Evolutionary conservation across 2,329 filamentous ascomycete species (phyloP).

Genomic region (Leptodontidium sp.): DNA sequence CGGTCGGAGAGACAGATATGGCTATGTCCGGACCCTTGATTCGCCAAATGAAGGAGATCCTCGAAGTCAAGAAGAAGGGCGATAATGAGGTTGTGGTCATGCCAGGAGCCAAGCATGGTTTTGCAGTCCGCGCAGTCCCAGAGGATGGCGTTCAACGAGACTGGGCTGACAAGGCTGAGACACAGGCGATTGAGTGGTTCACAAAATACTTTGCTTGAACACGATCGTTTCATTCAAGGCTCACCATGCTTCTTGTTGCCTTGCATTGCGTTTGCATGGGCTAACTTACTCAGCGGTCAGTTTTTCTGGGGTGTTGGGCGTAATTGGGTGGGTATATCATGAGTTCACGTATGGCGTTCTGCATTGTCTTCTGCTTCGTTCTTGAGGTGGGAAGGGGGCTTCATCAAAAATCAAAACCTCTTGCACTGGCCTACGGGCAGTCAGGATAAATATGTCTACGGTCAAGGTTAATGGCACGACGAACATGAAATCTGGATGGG

Average conservation of each 20-base stretch:
- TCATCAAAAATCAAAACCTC: neutral
- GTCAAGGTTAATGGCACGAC: neutral
- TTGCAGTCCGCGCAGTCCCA: slow-evolving; percentile 49
- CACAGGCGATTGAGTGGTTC: slow-evolving; percentile 52
- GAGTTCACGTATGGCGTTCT: slow-evolving; percentile 1
- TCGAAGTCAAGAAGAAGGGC: slow-evolving; percentile 44
- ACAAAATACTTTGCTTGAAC: slow-evolving; percentile 37
- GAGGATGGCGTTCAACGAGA: slow-evolving; percentile 47
- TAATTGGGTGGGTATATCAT: slow-evolving; percentile 5
- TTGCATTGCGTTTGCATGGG: slow-evolving; percentile 13
- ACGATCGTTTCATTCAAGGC: too few species aligned
- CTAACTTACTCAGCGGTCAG: neutral
- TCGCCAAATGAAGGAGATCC: slow-evolving; percentile 40
- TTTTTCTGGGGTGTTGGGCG: neutral
- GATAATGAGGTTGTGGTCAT: slow-evolving; percentile 48
- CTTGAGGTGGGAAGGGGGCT: neutral
- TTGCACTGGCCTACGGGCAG: neutral
- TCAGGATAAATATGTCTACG: neutral
- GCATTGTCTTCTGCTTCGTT: neutral
- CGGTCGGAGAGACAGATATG: slow-evolving; percentile 55
- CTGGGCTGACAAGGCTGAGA: slow-evolving; percentile 48
- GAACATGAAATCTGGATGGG: neutral
- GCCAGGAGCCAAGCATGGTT: slow-evolving; percentile 52
- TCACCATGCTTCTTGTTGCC: too few species aligned
- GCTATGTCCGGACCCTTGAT: slow-evolving; percentile 47